These are phyloP conservation scores for Malus asiatica DNA, from an alignment of 306 rosid genomes.

Conservation along the genomic window DNA sequence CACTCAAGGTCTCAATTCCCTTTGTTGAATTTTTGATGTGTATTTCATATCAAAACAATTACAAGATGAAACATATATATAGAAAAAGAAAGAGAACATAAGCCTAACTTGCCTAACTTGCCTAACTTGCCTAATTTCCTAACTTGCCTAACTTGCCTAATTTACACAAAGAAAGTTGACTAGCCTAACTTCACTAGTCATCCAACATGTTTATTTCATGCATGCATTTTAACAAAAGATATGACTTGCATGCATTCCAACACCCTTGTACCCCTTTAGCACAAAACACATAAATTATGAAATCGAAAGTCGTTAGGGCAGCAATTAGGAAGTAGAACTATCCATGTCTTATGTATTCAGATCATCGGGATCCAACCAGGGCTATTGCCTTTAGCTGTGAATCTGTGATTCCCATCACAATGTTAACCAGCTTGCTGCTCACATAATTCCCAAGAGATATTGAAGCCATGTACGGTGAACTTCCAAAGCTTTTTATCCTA, in stretches of 20 bases:
- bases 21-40: no score
- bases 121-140: no score
- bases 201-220: no score
- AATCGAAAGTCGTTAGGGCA: constrained; percentile 36
- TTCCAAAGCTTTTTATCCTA: constrained; percentile 65
- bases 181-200: no score
- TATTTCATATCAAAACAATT: no score
- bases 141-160: no score
- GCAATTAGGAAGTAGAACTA: constrained; percentile 67
- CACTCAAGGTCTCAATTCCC: constrained; percentile 15
- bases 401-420: constrained; percentile 28
- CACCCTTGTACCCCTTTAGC: constrained; percentile 48
- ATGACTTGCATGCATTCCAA: no score
- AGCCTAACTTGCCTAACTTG: no score
- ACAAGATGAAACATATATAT: no score
- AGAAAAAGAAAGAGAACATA: no score
- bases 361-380: constrained; percentile 70
- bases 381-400: constrained; percentile 25
- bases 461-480: constrained; percentile 66
- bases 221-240: no score
- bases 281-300: constrained; percentile 34
- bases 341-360: constrained; percentile 51
- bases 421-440: constrained; percentile 43
- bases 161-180: no score
- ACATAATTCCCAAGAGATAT: constrained; percentile 64